Percentiles rank a stretch among this genome's conserved stretches.
Evolutionary conservation across 2,329 filamentous ascomycete species (phyloP).

Genomic region (Thielaviopsis ethacetica): DNA sequence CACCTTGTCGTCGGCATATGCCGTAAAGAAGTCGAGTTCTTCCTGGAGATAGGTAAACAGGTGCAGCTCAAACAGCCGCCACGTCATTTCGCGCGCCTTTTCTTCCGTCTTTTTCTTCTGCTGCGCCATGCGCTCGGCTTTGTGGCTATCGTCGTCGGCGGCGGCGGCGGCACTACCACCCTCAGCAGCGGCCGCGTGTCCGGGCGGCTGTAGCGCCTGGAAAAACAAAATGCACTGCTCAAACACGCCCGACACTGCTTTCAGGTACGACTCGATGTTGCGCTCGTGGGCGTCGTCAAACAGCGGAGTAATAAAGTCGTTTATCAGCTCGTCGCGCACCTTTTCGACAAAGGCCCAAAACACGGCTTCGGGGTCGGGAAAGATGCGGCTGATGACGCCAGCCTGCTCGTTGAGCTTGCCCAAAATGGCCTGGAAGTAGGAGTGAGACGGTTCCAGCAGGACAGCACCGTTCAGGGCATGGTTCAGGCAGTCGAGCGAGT

Average conservation of each 20-base stretch:
- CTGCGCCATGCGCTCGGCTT: neutral
- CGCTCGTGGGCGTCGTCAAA: conserved; percentile 75
- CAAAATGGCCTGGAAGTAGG: conserved; percentile 63
- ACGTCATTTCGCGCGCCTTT: conserved; percentile 49
- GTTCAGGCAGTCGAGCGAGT: conserved; percentile 68
- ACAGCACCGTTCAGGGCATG: conserved; percentile 48
- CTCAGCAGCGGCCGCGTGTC: no score
- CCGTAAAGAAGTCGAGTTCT: conserved; percentile 73
- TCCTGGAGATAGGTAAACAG: conserved; percentile 87
- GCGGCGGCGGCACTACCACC: neutral
- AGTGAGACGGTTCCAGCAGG: conserved; percentile 61
- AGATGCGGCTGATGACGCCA: conserved; percentile 64
- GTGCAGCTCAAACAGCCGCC: conserved; percentile 73
- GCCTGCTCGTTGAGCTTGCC: conserved; percentile 70
- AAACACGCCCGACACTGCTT: conserved; percentile 74
- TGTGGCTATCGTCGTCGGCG: neutral
- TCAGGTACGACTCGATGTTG: conserved; percentile 62
- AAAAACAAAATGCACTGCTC: conserved; percentile 71
- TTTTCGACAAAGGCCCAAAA: conserved; percentile 69
- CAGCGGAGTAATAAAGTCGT: conserved; percentile 70
- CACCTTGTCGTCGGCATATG: conserved; percentile 61
- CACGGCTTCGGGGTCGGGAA: conserved; percentile 53
- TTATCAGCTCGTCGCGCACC: conserved; percentile 66
- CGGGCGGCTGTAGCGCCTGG: conserved; percentile 38
- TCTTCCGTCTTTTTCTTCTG: conserved; percentile 16